Evolutionary conservation across 371 early-diverging fungal species (phyloP).

Genomic region (Batkoa obscura): DNA sequence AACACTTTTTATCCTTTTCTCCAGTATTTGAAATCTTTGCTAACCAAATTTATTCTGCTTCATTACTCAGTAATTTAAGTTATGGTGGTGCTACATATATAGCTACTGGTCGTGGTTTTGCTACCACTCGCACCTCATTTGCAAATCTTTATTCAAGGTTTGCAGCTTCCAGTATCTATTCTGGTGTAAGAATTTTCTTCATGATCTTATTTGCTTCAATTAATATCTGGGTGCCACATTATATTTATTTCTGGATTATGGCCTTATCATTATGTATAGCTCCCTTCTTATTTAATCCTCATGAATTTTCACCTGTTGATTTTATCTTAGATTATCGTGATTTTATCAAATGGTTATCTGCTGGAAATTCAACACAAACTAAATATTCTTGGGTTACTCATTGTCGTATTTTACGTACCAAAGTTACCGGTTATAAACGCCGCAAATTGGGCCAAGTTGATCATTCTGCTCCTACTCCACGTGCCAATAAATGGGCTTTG

Average conservation of each 20-base stretch:
- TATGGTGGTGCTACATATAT: slow-evolving; percentile 77
- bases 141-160: slow-evolving; percentile 54
- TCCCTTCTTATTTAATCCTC: slow-evolving; percentile 71
- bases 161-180: slow-evolving; percentile 53
- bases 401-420: slow-evolving; percentile 46
- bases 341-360: slow-evolving; percentile 61
- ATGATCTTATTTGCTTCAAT: slow-evolving; percentile 56
- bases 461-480: slow-evolving; percentile 33
- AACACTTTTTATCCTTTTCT: slow-evolving; percentile 66
- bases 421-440: slow-evolving; percentile 67
- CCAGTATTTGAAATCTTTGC: slow-evolving; percentile 80
- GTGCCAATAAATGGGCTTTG: slow-evolving; percentile 43
- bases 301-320: slow-evolving; percentile 50
- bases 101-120: slow-evolving; percentile 80
- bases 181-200: slow-evolving; percentile 47
- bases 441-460: slow-evolving; percentile 35
- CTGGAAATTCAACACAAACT: slow-evolving; percentile 50
- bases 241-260: slow-evolving; percentile 74
- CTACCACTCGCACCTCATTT: slow-evolving; percentile 67
- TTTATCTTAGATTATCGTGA: slow-evolving; percentile 64
- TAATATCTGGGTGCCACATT: slow-evolving; percentile 48
- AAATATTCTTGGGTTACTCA: slow-evolving; percentile 63
- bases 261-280: slow-evolving; percentile 51
- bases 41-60: slow-evolving; percentile 71
- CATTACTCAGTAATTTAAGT: slow-evolving; percentile 55